Base-by-base conservation (phyloP, 1,284 basidiomycete genomes). In the Irpex rosettiformis region DNA sequence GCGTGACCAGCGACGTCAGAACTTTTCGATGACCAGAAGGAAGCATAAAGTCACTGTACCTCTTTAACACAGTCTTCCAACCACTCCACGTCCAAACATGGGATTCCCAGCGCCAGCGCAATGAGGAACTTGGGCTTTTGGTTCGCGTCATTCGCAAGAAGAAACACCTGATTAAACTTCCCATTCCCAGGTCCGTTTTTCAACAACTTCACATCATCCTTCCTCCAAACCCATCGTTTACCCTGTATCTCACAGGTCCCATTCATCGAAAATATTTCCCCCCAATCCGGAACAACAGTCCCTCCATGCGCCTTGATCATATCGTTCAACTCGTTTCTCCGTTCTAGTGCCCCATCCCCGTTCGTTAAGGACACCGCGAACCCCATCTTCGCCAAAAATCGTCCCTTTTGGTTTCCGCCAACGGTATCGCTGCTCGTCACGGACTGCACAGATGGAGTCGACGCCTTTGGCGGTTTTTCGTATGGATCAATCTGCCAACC, bases 71-170 rank as follows among this genome's bases (percentile, higher is more conserved):
- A 77, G 24, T 80, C 77, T 8, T 78, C 66, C 16, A 93, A 65
- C 82, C 87, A 95, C 2, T 79, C 73, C 3, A 79, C 70, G 0
- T 81, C 81, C n/a, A 96, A 67, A 65, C 92, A 93, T 0, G 94
- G 94, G 52, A 96, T 85, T 4, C 94, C 94, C 27, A 94, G 75
- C 0, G 90, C 92, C 28, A 96, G 79, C 4, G 93, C 91, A 4
- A 88, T 79, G 54, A 96, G 76, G 66, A 84, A 93, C 70, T 94
- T 95, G 3, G 87, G 80, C 61, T 91, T 94, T 59, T 84, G 81
- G 60, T 79, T 81, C 6, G 77, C 69, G 27, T 82, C 79, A 62
- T 89, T 83, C 0, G 89, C 83, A 13, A 93, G 64, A 24, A 93
- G 76, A 67, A 94, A 87, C 24, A 93, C 76, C 13, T 84, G 80